Evolutionary conservation across 108 stramenopile genomes (phyloP), one percentile per base, ranked within the genome.

Genomic region (Skeletonema menzelii): DNA sequence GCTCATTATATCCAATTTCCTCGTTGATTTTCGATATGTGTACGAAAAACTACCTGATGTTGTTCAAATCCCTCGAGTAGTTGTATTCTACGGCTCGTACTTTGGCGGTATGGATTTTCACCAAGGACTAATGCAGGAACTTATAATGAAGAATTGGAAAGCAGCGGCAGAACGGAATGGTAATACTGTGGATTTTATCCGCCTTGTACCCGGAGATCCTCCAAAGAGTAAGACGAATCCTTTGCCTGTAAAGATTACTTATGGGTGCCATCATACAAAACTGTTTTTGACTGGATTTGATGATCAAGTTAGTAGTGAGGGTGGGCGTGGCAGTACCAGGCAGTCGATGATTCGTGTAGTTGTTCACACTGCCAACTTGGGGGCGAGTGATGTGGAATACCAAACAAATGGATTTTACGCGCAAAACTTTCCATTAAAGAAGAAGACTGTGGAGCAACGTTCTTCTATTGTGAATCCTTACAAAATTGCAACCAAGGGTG

Each of bases 361-460:
- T 28, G 74, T 95, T 13, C 89, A 91, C 59, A 95, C 93, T 0
- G 85, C 87, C 38, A 95, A 95, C 70, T 55, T 95, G 20, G 58
- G 77, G 0, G 14, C 62, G 6, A 53, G 59, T 19, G 91, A 95
- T 77, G 34, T 91, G 34, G 63, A 84, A 59, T 57, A 56, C 76
- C 87, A 91, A 68, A 67, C 82, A 19, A 85, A 90, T 65, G 86
- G 73, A 42, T 79, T 85, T 10, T 95, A 84, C 57, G 40, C 84
- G n/a, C 91, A 95, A 67, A 88, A 95, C 42, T 95, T 95, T 72
- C 73, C 82, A 11, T 28, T 80, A 20, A 94, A 90, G 62, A 14
- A 19, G 40, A 46, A 46, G 15, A 17, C 3, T 3, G 8, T 22
- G 49, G 15, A 53, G 49, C 22, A 53, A 22, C 49, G 22, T 22